Base-by-base conservation (phyloP, 176 grass and related monocot genomes). In the Cenchrus fungigraminus region DNA sequence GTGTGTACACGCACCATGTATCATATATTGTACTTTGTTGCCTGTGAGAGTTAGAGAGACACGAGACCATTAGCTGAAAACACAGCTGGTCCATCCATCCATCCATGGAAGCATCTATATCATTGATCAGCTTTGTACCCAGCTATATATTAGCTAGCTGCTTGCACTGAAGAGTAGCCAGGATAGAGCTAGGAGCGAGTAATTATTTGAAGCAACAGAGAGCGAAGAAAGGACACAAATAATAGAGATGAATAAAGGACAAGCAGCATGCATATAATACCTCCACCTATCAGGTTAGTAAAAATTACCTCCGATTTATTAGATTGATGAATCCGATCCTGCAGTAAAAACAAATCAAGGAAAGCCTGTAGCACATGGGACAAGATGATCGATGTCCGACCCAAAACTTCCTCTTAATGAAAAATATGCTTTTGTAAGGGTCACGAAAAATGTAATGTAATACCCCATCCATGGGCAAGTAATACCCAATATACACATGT, bases 331-430 rank as follows among this genome's bases (percentile, higher is more conserved):
- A 40, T 40, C 37, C 37, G 37, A 71, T 70, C 77, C 17, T 62
- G 16, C 65, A 67, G 57, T 76, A 40, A 28, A 76, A 61, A 82
- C 55, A 76, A 49, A 82, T 66, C 40, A 76, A 40, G 37, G 37
- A 4, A 66, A 67, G 50, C 0, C n/a, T 46, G 4, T 8, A 25
- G 45, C 67, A 81, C 77, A 66, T 74, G 60, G 77, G 69, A 81
- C 78, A 87, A 75, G 44, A 65, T 53, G 32, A 78, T n/a, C 12
- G 19, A 6, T 46, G 7, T 46, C 45, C 45, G 6, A 40, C 15
- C 14, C 32, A 55, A 20, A 88, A 46, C 64, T 78, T 72, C n/a
- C 12, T 40, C 37, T 40, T 40, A 2, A 40, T 40, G 37, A 40
- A 40, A 40, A 40, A 40, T 0, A 2, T 40, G 37, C 37, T 40